Percentiles rank a stretch among this genome's conserved stretches.
Evolutionary conservation across 2,329 filamentous ascomycete species (phyloP).

Genomic region (Botrytis fabae): DNA sequence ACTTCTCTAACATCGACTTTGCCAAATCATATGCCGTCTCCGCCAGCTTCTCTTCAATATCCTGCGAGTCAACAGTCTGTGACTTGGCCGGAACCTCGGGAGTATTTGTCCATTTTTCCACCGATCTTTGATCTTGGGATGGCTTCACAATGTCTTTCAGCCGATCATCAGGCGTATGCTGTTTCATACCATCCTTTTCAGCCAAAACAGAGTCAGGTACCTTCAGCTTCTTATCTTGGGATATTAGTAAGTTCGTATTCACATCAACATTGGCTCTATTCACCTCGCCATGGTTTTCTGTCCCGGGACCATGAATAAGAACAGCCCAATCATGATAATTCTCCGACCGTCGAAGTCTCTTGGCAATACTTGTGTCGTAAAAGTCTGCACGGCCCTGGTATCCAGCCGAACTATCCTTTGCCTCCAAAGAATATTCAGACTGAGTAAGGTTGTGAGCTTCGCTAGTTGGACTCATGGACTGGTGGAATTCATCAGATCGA

Average conservation of each 20-base stretch:
- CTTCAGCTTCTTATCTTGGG: not conserved
- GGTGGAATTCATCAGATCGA: not conserved
- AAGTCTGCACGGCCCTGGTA: not conserved
- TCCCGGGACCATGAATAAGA: not conserved
- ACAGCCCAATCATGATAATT: not conserved
- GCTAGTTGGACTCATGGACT: not conserved
- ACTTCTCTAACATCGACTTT: not conserved
- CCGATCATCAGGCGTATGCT: not conserved
- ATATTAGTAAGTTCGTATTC: not conserved
- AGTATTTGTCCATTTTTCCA: not conserved
- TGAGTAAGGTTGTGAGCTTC: not conserved
- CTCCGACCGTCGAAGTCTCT: not conserved
- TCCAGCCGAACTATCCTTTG: no score
- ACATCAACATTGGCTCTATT: not conserved
- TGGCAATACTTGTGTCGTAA: not conserved
- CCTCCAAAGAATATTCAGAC: no score
- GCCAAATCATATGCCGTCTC: not conserved
- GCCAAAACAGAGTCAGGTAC: not conserved
- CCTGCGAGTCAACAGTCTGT: not conserved
- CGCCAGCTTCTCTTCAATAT: conserved; percentile 4
- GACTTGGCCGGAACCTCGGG: not conserved
- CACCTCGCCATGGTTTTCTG: not conserved
- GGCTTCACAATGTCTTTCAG: not conserved
- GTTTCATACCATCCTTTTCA: not conserved
- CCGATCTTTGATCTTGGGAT: not conserved